Evolutionary conservation across 495 filamentous ascomycete genomes (phyloP), one percentile per base, ranked within the genome.

Genomic region (Parathielavia appendiculata): DNA sequence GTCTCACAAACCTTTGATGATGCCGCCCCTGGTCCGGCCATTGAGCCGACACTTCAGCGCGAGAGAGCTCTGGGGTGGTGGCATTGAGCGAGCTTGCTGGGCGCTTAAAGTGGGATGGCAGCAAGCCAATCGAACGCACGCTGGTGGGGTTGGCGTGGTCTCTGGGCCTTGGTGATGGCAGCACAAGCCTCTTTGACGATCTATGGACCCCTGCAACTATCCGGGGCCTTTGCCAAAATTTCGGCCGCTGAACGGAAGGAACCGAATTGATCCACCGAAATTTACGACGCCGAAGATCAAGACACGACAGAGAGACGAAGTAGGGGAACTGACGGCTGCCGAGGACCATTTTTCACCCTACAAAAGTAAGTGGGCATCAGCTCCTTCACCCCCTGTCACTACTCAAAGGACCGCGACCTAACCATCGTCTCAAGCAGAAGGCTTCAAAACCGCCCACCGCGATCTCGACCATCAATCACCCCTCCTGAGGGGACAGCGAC

Each of bases 31-130:
- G 22, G 54, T 14, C 57, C 53, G 50, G 57, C 40, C 50, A 55
- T 51, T 49, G 54, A 48, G 45, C 54, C 54, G 34, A 23, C 16
- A n/a, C n/a, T n/a, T 14, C 44, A 32, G 17, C 34, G 32, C 26
- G 23, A 36, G 41, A 16, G 34, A 14, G 13, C 51, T 22, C 6
- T 35, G 41, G 40, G 30, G 43, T 30, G 44, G 41, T 36, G 43
- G 20, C 19, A 46, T 38, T 30, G 19, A 12, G 32, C 60, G 52
- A 30, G 41, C 49, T 40, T 12, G 47, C 58, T 63, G 49, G 65
- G 65, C 65, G 65, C 65, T 67, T 67, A 67, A 64, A 46, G 64
- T 62, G 64, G 55, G 55, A 64, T 66, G 61, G 16, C 51, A 51
- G 34, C 20, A 48, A 36, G 58, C 58, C 50, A 54, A 60, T 38